Evolutionary conservation across 495 filamentous ascomycete species (phyloP).

Genomic region (Xylaria cubensis): DNA sequence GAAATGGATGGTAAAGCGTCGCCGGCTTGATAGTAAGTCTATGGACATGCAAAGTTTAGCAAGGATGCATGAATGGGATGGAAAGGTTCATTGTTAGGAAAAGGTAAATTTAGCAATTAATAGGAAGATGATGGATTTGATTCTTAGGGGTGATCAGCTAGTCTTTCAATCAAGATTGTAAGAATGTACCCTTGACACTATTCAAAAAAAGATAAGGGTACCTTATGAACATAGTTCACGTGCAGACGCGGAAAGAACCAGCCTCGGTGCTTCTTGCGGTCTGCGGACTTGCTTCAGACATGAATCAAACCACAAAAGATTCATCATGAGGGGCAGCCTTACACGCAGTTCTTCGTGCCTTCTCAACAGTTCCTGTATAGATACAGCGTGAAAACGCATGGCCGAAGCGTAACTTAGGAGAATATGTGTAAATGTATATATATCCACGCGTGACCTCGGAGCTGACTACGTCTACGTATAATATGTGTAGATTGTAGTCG

Average conservation of each 20-base stretch:
- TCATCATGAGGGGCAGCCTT: too few species aligned
- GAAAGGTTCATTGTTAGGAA: slow-evolving; percentile 16
- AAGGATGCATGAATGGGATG: slow-evolving; percentile 18
- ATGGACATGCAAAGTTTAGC: slow-evolving; percentile 12
- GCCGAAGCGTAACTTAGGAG: not conserved
- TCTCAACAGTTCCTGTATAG: not conserved
- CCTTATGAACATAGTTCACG: not conserved
- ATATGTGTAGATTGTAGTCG: not conserved
- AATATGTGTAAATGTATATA: not conserved
- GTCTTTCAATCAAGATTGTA: slow-evolving; percentile 6
- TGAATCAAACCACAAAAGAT: not conserved
- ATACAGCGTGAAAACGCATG: not conserved
- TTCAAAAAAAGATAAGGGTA: slow-evolving; percentile 3
- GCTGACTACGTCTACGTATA: not conserved
- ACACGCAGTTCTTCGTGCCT: not conserved
- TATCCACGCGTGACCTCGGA: not conserved
- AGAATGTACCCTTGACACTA: not conserved
- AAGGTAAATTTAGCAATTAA: not conserved
- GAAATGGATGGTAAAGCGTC: slow-evolving; percentile 16
- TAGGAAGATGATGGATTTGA: slow-evolving; percentile 9
- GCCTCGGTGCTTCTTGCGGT: slow-evolving; percentile 14
- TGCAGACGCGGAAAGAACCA: not conserved
- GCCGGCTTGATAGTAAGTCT: slow-evolving; percentile 4
- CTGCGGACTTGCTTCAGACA: not conserved
- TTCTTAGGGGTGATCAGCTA: slow-evolving; percentile 16